A percentile compares a stretch with the other conserved stretches of the same genome.
Conservation (phyloP, 768 basidiomycete species). For the Termitomyces sp. region DNA sequence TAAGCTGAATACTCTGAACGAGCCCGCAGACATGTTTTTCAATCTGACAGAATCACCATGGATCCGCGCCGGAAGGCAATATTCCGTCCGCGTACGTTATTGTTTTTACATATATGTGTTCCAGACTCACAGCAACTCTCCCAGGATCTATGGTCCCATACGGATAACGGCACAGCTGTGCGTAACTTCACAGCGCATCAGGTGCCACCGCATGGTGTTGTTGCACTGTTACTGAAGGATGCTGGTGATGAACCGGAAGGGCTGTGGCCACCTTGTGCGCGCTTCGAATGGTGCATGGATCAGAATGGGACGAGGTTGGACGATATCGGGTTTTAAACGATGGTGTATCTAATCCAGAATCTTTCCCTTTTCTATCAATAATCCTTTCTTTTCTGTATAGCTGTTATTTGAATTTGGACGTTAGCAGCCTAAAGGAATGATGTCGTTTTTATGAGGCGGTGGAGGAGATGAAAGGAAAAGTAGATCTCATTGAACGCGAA, state of each 20-base stretch:
- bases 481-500: too few relatives aligned
- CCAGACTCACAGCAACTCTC: not conserved
- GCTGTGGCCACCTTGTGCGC: constrained; percentile 55
- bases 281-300: constrained; percentile 55
- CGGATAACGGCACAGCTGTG: constrained; percentile 64
- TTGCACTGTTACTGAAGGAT: constrained; percentile 65
- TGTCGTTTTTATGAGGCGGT: too few relatives aligned
- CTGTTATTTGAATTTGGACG: too few relatives aligned
- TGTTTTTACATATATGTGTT: not conserved
- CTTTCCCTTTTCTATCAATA: too few relatives aligned
- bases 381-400: too few relatives aligned
- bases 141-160: constrained; percentile 74
- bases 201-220: constrained; percentile 68
- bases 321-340: constrained; percentile 12
- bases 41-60: constrained; percentile 63
- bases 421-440: too few relatives aligned
- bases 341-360: too few relatives aligned
- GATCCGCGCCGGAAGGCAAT: constrained; percentile 60
- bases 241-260: constrained; percentile 65
- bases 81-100: constrained; percentile 49
- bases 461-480: too few relatives aligned
- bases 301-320: constrained; percentile 48
- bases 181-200: constrained; percentile 51
- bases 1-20: constrained; percentile 54
- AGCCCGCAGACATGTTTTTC: constrained; percentile 53